Conservation (phyloP, 306 rosid species). For the Pyrus betulifolia region DNA sequence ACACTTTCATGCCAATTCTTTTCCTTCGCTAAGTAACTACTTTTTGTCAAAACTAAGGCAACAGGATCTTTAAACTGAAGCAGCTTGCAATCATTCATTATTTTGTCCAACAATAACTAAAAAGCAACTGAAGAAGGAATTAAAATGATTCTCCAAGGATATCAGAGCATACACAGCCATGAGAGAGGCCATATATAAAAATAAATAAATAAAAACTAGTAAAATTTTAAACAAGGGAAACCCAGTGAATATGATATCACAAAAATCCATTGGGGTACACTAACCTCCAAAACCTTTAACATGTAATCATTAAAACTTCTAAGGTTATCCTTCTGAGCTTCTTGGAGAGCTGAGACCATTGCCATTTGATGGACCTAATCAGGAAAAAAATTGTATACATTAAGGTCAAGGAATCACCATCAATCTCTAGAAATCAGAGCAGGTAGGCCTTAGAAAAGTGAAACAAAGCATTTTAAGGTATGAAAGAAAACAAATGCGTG, state of each 20-base stretch:
- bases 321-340: constrained; percentile 94
- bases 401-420: constrained; percentile 16
- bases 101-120: neutral
- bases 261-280: constrained; percentile 12
- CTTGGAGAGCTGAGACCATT: constrained; percentile 93
- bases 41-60: neutral
- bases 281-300: constrained; percentile 94
- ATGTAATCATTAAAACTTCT: constrained; percentile 86
- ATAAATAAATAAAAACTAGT: neutral
- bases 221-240: neutral
- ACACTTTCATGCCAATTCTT: neutral
- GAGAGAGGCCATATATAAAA: neutral
- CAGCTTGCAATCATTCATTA: neutral
- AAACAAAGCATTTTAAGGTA: neutral
- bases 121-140: neutral
- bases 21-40: neutral
- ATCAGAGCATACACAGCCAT: neutral
- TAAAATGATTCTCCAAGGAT: neutral
- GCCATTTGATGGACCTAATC: constrained; percentile 94
- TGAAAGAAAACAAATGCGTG: neutral
- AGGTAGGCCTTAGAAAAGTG: neutral
- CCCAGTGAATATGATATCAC: neutral
- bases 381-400: neutral
- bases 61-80: neutral
- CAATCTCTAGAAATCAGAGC: neutral